Percentiles rank a stretch among this genome's conserved stretches.
Conservation (phyloP, 768 basidiomycete species). For the Rhodotorula paludigena region DNA sequence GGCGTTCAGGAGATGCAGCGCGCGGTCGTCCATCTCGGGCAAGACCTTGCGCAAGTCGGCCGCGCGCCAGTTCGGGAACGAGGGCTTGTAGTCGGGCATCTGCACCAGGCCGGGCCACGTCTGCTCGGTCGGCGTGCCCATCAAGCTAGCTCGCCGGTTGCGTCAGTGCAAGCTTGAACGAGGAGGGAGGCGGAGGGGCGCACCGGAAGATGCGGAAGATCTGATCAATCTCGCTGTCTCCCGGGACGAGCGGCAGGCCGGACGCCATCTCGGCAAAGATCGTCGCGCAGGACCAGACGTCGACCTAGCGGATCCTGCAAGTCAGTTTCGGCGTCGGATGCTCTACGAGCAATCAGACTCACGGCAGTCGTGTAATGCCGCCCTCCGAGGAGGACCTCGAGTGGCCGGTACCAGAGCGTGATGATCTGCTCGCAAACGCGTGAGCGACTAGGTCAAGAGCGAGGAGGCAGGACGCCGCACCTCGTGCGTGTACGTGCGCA, state of each 20-base stretch:
- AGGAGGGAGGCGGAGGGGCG: slow-evolving; percentile 35
- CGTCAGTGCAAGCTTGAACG: background rate
- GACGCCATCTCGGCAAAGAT: slow-evolving; percentile 95
- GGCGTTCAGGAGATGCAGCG: slow-evolving; percentile 28
- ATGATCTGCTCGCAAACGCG: slow-evolving; percentile 65
- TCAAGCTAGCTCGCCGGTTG: slow-evolving; percentile 56
- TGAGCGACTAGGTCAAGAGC: background rate
- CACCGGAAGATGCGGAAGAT: slow-evolving; percentile 99
- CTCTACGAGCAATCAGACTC: background rate
- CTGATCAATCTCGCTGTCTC: slow-evolving; percentile 99
- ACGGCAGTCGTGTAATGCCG: slow-evolving; percentile 64
- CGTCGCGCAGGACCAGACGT: slow-evolving; percentile 98
- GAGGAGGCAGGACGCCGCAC: slow-evolving; percentile 50
- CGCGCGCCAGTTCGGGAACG: slow-evolving; percentile 90
- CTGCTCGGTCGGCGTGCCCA: slow-evolving; percentile 87
- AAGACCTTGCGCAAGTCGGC: slow-evolving; percentile 53
- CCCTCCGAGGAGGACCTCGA: slow-evolving; percentile 90
- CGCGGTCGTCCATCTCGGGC: slow-evolving; percentile 37
- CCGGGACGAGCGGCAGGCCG: slow-evolving; percentile 61
- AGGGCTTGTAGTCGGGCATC: slow-evolving; percentile 88
- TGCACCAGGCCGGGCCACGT: slow-evolving; percentile 82
- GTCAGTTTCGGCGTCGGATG: background rate
- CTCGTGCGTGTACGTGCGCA: slow-evolving; percentile 98
- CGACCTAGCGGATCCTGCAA: slow-evolving; percentile 56
- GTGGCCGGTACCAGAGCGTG: slow-evolving; percentile 97